A percentile compares a stretch with the other conserved stretches of the same genome.
Conservation (phyloP, 257 asterid genomes). For the Forsythia viridissima region DNA sequence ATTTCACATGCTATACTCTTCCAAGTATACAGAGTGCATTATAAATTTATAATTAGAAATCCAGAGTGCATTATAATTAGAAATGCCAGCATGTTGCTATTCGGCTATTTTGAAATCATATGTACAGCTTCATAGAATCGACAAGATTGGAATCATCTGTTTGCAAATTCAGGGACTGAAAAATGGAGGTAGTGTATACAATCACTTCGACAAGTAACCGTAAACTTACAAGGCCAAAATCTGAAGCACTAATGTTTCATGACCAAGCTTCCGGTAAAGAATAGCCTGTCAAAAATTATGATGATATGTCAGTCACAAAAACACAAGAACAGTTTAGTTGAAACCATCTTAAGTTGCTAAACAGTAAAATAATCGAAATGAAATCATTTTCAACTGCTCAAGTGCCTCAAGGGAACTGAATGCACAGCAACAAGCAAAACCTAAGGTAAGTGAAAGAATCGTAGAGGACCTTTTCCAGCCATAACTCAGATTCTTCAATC, state of each 20-base stretch:
- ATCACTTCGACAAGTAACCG: not conserved
- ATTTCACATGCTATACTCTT: not conserved
- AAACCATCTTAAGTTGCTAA: conserved; percentile 24
- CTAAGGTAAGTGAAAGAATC: conserved; percentile 7
- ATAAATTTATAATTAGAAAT: not conserved
- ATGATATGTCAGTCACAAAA: conserved; percentile 4
- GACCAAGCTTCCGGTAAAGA: conserved; percentile 95
- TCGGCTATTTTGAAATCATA: not conserved
- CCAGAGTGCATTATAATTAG: conserved; percentile 1
- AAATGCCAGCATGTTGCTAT: not conserved
- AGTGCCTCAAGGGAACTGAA: conserved; percentile 13
- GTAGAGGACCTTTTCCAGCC: conserved; percentile 85
- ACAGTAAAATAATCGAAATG: not conserved
- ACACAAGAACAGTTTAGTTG: not conserved
- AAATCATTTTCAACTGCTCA: not conserved
- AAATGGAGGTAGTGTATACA: not conserved
- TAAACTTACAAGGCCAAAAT: conserved; percentile 85
- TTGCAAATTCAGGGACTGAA: not conserved
- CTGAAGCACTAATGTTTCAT: conserved; percentile 79
- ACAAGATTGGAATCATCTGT: not conserved
- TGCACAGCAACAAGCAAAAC: conserved; percentile 17
- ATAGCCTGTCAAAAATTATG: conserved; percentile 73
- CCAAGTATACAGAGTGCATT: conserved; percentile 7
- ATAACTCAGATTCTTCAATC: conserved; percentile 86
- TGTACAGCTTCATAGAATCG: not conserved